Evolutionary conservation across 108 stramenopile genomes (phyloP).

Genomic region (Nitzschia sp.): DNA sequence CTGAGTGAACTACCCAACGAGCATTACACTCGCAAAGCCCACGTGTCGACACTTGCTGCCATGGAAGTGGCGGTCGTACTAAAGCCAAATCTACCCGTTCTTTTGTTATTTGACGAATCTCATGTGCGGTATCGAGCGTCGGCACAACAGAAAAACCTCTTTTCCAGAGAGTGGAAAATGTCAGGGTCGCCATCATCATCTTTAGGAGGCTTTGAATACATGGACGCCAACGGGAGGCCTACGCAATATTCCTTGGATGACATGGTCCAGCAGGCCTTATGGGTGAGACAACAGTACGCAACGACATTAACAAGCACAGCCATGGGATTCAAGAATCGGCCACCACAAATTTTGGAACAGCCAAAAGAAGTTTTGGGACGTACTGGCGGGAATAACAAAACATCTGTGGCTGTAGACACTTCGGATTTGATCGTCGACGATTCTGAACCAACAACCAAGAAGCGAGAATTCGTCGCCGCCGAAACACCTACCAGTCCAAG

Average conservation of each 20-base stretch:
- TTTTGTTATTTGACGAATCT: slow-evolving; percentile 46
- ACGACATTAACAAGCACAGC: slow-evolving; percentile 60
- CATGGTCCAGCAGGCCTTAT: slow-evolving; percentile 68
- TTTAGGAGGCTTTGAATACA: too few relatives aligned
- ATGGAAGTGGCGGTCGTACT: slow-evolving; percentile 58
- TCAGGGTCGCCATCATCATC: too few relatives aligned
- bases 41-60: slow-evolving; percentile 48
- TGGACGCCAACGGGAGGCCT: too few relatives aligned
- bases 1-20: slow-evolving; percentile 19
- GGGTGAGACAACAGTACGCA: slow-evolving; percentile 70
- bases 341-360: too few relatives aligned
- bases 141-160: background rate
- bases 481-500: too few relatives aligned
- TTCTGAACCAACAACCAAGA: too few relatives aligned
- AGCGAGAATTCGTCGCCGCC: too few relatives aligned
- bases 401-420: too few relatives aligned
- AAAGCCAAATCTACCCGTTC: slow-evolving; percentile 51
- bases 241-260: slow-evolving; percentile 68
- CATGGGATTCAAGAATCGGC: slow-evolving; percentile 27
- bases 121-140: slow-evolving; percentile 33
- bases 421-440: too few relatives aligned
- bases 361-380: too few relatives aligned
- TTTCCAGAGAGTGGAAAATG: too few relatives aligned
- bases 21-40: slow-evolving; percentile 44
- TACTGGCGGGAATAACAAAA: too few relatives aligned